Percentiles rank a stretch among this genome's conserved stretches.
Evolutionary conservation across 208 protist species (phyloP).

Genomic region (Leishmania lainsoni): DNA sequence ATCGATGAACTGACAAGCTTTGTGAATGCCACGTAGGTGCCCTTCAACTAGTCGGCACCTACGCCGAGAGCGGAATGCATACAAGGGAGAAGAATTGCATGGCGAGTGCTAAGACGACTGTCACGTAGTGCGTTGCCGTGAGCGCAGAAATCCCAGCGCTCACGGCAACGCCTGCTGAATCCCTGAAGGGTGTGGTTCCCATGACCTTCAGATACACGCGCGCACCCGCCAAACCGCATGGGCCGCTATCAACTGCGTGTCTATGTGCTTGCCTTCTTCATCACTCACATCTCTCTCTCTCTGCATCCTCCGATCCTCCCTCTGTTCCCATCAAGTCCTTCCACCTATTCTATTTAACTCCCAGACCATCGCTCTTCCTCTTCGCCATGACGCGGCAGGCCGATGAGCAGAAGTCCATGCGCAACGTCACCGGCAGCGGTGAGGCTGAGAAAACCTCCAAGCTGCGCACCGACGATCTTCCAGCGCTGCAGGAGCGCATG

Average conservation of each 20-base stretch:
- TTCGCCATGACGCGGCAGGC: slow-evolving; percentile 60
- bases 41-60: background rate
- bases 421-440: slow-evolving; percentile 50
- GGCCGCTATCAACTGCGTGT: background rate
- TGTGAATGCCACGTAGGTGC: background rate
- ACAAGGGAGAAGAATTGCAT: background rate
- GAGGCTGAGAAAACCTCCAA: slow-evolving; percentile 67
- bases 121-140: background rate
- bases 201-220: background rate
- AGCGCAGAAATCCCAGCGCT: background rate
- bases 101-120: background rate
- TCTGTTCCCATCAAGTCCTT: background rate
- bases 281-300: background rate
- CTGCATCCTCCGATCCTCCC: background rate
- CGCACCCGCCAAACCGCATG: background rate
- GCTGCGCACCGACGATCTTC: slow-evolving; percentile 75
- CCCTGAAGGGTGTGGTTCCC: background rate
- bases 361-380: background rate
- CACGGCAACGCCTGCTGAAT: background rate
- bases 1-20: background rate
- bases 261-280: background rate
- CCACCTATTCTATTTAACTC: too few species aligned
- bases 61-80: background rate
- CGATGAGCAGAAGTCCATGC: slow-evolving; percentile 83
- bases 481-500: slow-evolving; percentile 71